These are phyloP conservation scores for Scenedesmus sp. DNA, from an alignment of 163 green algal genomes.

Conservation along the genomic window DNA sequence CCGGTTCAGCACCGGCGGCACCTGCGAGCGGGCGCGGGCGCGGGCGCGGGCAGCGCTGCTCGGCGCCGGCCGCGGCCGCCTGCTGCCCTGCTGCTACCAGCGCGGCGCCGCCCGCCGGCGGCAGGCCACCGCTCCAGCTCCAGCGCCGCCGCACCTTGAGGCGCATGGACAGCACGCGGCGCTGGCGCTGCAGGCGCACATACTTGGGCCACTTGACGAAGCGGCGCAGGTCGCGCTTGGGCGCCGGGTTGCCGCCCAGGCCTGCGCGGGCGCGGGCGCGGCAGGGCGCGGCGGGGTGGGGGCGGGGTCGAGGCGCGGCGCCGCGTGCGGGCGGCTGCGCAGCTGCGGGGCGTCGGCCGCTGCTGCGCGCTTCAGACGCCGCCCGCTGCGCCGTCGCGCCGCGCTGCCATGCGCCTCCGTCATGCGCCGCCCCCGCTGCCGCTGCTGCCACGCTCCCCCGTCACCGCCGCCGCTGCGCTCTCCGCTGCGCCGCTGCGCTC, in stretches of 20 bases:
- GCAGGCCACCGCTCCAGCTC: background rate
- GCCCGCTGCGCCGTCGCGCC: background rate
- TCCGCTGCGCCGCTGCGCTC: background rate
- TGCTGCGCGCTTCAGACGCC: too few species aligned
- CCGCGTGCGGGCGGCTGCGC: too few species aligned
- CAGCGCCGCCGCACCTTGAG: conserved; percentile 77
- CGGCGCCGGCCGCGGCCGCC: background rate
- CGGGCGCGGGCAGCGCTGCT: too few species aligned
- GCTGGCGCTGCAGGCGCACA: conserved; percentile 97
- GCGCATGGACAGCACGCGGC: conserved; percentile 92
- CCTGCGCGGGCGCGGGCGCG: conserved; percentile 42
- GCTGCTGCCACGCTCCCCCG: background rate
- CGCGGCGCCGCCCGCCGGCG: too few species aligned
- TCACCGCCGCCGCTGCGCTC: background rate
- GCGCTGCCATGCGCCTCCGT: background rate
- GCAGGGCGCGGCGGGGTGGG: too few species aligned
- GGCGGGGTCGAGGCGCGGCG: too few species aligned
- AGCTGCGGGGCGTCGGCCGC: too few species aligned
- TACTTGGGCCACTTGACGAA: conserved; percentile 99
- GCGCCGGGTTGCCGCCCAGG: conserved; percentile 61
- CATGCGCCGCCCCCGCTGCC: background rate
- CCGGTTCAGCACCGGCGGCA: conserved; percentile 92
- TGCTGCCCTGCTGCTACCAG: conserved; percentile 56
- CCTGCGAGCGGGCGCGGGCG: conserved; percentile 11
- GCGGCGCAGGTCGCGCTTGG: conserved; percentile 93